phyloP scores from a whole-genome alignment of 2,329 filamentous ascomycete genomes.

The Fusarium sp. region DNA sequence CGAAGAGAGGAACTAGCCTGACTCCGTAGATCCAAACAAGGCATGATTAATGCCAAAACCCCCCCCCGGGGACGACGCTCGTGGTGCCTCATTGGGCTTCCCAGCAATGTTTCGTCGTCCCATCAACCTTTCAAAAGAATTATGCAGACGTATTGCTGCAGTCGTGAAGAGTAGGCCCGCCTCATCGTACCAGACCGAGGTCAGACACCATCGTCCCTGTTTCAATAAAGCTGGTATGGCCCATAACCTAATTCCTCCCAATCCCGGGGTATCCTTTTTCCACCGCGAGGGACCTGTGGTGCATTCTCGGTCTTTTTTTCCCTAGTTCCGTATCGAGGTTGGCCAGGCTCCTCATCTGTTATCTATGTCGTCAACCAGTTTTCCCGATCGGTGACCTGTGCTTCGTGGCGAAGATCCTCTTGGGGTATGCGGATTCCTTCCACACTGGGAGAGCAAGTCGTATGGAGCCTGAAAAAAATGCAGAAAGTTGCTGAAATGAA shows the following conservation, averaged over 20 bases:
- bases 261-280: slow-evolving; percentile 48
- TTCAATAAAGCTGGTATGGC: slow-evolving; percentile 35
- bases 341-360: slow-evolving; percentile 47
- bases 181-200: slow-evolving; percentile 52
- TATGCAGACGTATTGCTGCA: slow-evolving; percentile 51
- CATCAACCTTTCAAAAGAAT: slow-evolving; percentile 48
- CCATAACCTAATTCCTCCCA: slow-evolving; percentile 42
- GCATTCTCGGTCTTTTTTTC: slow-evolving; percentile 55
- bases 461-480: slow-evolving; percentile 45
- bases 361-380: slow-evolving; percentile 51
- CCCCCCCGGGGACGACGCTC: slow-evolving; percentile 42
- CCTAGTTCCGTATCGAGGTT: slow-evolving; percentile 49
- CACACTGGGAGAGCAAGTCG: slow-evolving; percentile 43
- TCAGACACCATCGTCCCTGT: slow-evolving; percentile 46
- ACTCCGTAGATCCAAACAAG: slow-evolving; percentile 45
- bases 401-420: slow-evolving; percentile 36
- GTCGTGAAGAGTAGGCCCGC: slow-evolving; percentile 50
- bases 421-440: slow-evolving; percentile 34
- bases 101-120: slow-evolving; percentile 31
- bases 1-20: slow-evolving; percentile 44
- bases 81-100: slow-evolving; percentile 27
- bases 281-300: slow-evolving; percentile 49
- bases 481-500: slow-evolving; percentile 47
- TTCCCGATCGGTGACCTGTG: slow-evolving; percentile 45
- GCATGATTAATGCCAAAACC: slow-evolving; percentile 44